phyloP scores from a whole-genome alignment of 805 yeast genomes.

The Wickerhamomyces kurtzmanii region DNA sequence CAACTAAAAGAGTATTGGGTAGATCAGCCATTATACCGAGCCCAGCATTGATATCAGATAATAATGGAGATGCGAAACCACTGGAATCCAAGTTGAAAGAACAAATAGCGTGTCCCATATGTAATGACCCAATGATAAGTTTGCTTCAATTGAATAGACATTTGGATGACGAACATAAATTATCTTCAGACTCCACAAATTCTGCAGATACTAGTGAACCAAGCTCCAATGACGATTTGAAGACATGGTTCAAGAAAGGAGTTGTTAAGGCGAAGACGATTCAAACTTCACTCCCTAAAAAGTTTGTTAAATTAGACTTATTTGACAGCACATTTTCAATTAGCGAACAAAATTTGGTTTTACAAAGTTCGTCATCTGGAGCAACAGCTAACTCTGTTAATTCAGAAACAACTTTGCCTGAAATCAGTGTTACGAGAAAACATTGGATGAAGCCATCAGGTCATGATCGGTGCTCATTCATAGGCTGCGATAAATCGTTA shows the following conservation, averaged over 20 bases:
- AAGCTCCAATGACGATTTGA: slow-evolving; percentile 22
- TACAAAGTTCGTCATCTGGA: slow-evolving; percentile 6
- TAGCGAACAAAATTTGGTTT: slow-evolving; percentile 6
- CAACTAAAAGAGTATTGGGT: no score
- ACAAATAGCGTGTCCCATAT: slow-evolving; percentile 52
- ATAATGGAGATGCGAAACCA: no score
- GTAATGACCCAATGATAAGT: slow-evolving; percentile 47
- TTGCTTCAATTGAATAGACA: slow-evolving; percentile 54
- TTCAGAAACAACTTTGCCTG: slow-evolving; percentile 8
- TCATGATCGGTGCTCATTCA: slow-evolving; percentile 29
- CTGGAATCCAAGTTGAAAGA: no score
- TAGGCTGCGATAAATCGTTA: slow-evolving; percentile 31
- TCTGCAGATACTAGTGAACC: slow-evolving; percentile 5
- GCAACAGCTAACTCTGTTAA: slow-evolving; percentile 6
- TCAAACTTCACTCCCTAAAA: slow-evolving; percentile 23
- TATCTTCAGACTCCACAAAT: slow-evolving; percentile 4
- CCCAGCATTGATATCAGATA: no score
- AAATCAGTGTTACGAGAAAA: slow-evolving; percentile 28
- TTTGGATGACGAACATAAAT: slow-evolving; percentile 57
- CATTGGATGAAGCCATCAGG: slow-evolving; percentile 52
- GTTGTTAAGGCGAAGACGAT: slow-evolving; percentile 27
- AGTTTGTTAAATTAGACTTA: slow-evolving; percentile 35
- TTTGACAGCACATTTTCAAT: slow-evolving; percentile 33
- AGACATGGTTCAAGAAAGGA: slow-evolving; percentile 32
- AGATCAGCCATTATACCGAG: no score